phyloP scores from a whole-genome alignment of 495 filamentous ascomycete species.

The Lasiosphaeria miniovina region DNA sequence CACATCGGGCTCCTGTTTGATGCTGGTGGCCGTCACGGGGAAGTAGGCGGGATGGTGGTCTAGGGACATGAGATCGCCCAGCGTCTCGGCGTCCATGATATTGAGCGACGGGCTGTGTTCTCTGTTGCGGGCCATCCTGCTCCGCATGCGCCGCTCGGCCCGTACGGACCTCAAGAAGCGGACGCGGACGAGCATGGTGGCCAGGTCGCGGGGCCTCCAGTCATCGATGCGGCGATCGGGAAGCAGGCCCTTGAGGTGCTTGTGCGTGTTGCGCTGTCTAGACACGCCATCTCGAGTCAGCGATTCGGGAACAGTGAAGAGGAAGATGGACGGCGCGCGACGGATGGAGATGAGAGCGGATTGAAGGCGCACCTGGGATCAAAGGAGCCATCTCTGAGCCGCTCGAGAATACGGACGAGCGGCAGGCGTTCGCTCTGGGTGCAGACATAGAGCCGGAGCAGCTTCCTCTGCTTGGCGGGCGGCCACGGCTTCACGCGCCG shows the following conservation, averaged over 20 bases:
- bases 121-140: conserved; percentile 7
- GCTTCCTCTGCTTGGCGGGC: conserved; percentile 30
- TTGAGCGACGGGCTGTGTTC: background rate
- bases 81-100: background rate
- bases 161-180: conserved; percentile 31
- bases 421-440: conserved; percentile 35
- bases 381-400: conserved; percentile 32
- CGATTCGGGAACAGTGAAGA: background rate
- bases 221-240: conserved; percentile 37
- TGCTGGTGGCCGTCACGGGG: conserved; percentile 6
- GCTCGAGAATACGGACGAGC: conserved; percentile 32
- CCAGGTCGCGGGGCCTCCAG: conserved; percentile 31
- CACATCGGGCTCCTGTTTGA: conserved; percentile 19
- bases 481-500: conserved; percentile 37
- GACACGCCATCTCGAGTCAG: background rate
- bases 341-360: background rate
- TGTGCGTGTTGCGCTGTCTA: conserved; percentile 37
- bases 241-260: conserved; percentile 31
- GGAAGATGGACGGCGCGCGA: background rate
- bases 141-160: conserved; percentile 25
- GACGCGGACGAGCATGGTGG: conserved; percentile 30
- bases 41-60: conserved; percentile 9
- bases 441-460: conserved; percentile 34
- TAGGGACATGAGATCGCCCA: background rate
- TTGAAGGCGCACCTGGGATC: conserved; percentile 27